Conservation (phyloP, 352 stramenopile genomes). For the Phytophthora chlamydospora region DNA sequence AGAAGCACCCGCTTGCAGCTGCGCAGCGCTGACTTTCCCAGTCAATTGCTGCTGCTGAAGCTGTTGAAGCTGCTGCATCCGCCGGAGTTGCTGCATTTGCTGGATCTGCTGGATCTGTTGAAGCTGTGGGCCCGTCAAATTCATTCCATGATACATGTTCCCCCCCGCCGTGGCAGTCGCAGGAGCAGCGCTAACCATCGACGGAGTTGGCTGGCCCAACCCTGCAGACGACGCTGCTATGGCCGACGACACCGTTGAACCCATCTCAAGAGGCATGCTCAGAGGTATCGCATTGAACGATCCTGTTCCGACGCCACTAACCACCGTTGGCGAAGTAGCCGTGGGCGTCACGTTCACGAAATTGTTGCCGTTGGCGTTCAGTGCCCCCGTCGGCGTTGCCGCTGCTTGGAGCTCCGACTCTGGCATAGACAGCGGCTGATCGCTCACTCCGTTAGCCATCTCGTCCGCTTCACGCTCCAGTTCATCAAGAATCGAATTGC, state of each 20-base stretch:
- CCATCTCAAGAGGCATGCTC: constrained; percentile 81
- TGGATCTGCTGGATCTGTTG: constrained; percentile 89
- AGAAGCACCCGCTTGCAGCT: constrained; percentile 22
- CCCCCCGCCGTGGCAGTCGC: constrained; percentile 36
- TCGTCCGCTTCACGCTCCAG: constrained; percentile 86
- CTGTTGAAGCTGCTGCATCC: constrained; percentile 82
- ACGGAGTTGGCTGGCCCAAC: constrained; percentile 45
- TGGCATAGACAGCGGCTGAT: constrained; percentile 84
- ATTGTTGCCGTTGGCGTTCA: constrained; percentile 32
- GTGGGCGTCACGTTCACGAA: constrained; percentile 36
- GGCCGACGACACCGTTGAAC: constrained; percentile 35
- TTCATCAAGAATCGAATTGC: constrained; percentile 86
- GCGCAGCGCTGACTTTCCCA: constrained; percentile 33
- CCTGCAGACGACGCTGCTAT: constrained; percentile 39
- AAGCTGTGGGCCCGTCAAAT: constrained; percentile 72
- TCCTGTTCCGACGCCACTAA: constrained; percentile 17
- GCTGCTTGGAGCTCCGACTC: constrained; percentile 74
- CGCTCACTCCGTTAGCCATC: constrained; percentile 84
- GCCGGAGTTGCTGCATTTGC: constrained; percentile 85
- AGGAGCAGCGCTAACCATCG: constrained; percentile 45
- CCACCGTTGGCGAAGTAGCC: constrained; percentile 23
- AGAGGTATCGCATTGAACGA: constrained; percentile 64
- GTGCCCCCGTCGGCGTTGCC: constrained; percentile 37
- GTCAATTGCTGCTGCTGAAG: constrained; percentile 62
- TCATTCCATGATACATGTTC: constrained; percentile 82